Evolutionary conservation across 768 basidiomycete species (phyloP), one percentile per base, ranked within the genome.

Genomic region (Neoboletus subvelutipes): DNA sequence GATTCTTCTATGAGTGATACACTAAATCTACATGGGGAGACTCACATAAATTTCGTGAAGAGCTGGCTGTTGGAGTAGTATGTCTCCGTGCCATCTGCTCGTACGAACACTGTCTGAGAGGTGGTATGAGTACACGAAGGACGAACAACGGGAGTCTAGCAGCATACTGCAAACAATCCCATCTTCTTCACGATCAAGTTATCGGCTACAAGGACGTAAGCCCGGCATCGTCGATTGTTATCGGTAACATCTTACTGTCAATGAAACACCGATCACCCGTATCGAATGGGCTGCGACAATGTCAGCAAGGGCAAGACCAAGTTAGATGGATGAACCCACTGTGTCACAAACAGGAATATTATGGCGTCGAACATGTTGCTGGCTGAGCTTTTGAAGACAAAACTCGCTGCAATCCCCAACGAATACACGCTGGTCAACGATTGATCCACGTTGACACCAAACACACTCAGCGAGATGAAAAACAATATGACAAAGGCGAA

Each of bases 231-330:
- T 40, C 18, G 7, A 34, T 36, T 10, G 42, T 37, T n/a, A 33
- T 22, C 18, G 40, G 11, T 10, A 26, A 68, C 34, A 10, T 43
- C 78, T 62, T 56, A 82, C 82, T 66, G 59, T 86, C 86, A 59
- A 92, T 84, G 64, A 91, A 85, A 62, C 85, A 84, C n/a, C 90
- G 81, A 72, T 92, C 90, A 12, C 90, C 90, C 24, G 89, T 89
- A 63, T 91, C 89, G 60, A 85, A 91, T 4, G 88, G 88, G 68
- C 87, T 90, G 24, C 26, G 33, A 31, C 4, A 28, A 24, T 46
- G 37, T 62, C 33, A 62, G 50, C 26, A 54, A 54, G 45, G 15
- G 39, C 20, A 42, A n/a, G n/a, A 46, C 33, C n/a, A n/a, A 45
- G 34, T 29, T 13, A 36, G 41, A 36, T n/a, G 12, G 43, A 43